Base-by-base conservation (phyloP, 805 yeast species). In the Jamesozyma lodderae region DNA sequence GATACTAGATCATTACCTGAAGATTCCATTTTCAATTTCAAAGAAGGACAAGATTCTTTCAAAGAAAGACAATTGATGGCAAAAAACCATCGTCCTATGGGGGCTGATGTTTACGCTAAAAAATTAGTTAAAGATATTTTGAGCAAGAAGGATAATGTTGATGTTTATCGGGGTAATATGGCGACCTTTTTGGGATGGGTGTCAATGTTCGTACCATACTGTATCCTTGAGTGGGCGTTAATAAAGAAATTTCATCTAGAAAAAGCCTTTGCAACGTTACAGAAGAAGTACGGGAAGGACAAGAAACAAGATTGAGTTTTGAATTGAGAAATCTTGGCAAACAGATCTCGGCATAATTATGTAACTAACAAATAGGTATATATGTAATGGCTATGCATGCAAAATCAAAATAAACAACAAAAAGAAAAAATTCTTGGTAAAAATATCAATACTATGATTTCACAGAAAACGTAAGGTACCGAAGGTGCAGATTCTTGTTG, bases 1-100 rank as follows among this genome's bases (percentile, higher is more conserved):
- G 90, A 82, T 48, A 72, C 64, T 2, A 67, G 85, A 46, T 69
- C 74, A 1, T 55, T 81, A 25, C 81, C 83, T 3, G 57, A 57
- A n/a, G 59, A 52, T 19, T 79, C 88, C 0, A 51, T 74, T 32
- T 81, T 67, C 52, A 64, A 71, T 41, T 60, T 58, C 31, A 70
- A 72, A 3, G 81, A 71, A 36, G 76, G 77, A 37, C 53, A 56
- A 17, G 64, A 60, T 17, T 72, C 79, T 0, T 62, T 79, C 42
- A 61, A 53, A 18, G 60, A 53, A 29, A 68, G 90, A 55, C 71
- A 72, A 47, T 56, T 64, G 33, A 76, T 82, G 82, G 76, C 84
- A 0, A 68, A 53, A 25, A 65, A 70, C 14, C 73, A 73, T 56
- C 59, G 60, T 16, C 90, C 92, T 20, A 74, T 78, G 72, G 38